A percentile compares a stretch with the other conserved stretches of the same genome.
phyloP scores from a whole-genome alignment of 2,329 filamentous ascomycete species.

The Penicillium hordei region DNA sequence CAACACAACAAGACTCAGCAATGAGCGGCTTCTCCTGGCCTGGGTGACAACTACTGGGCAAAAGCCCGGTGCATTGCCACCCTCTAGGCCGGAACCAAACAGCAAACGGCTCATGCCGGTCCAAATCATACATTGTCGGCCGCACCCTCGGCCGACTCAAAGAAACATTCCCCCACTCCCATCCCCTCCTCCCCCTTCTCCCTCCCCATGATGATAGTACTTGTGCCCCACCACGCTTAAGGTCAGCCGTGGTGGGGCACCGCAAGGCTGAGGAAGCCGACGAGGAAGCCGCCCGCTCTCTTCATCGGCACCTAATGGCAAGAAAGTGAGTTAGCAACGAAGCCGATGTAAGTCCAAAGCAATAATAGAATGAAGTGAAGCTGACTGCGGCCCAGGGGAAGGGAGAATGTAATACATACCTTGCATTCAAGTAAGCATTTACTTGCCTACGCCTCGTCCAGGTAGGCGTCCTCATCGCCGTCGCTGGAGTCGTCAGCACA shows the following conservation, averaged over 20 bases:
- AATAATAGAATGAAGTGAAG: neutral
- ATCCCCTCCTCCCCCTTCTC: neutral
- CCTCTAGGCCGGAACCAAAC: neutral
- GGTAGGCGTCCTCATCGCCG: neutral
- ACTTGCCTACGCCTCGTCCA: neutral
- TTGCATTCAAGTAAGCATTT: neutral
- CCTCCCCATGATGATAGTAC: neutral
- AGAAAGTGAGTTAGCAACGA: neutral
- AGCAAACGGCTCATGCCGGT: neutral
- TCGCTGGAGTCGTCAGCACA: neutral
- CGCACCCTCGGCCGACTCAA: neutral
- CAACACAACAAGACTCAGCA: neutral
- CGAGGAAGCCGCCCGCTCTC: neutral
- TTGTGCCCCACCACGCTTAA: neutral
- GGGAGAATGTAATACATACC: neutral
- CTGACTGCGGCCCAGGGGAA: neutral
- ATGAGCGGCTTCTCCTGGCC: neutral
- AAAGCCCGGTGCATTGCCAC: neutral
- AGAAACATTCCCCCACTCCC: neutral
- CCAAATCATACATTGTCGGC: neutral
- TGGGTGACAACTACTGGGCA: neutral
- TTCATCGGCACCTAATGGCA: neutral
- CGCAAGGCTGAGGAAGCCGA: neutral
- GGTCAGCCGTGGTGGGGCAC: neutral
- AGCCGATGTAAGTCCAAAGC: neutral